Evolutionary conservation across 306 rosid genomes (phyloP).

Genomic region (Hippophae tibetana): DNA sequence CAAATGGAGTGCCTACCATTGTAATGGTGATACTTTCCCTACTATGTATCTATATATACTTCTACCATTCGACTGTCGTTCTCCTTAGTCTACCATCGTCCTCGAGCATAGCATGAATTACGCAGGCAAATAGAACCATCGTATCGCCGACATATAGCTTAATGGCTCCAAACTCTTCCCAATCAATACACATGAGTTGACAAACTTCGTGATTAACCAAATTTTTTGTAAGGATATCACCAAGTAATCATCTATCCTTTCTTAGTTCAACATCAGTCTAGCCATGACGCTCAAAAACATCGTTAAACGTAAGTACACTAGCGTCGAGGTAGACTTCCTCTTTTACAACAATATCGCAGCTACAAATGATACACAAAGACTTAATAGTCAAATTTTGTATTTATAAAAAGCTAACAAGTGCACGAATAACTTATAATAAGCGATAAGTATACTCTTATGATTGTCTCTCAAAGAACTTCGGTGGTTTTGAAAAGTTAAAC

Average conservation of each 20-base stretch:
- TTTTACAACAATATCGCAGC: slow-evolving; percentile 19
- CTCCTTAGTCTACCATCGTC: slow-evolving; percentile 48
- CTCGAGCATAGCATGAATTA: slow-evolving; percentile 41
- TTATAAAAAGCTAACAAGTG: no score
- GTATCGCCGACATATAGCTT: slow-evolving; percentile 70
- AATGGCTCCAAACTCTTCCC: slow-evolving; percentile 66
- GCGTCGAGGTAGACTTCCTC: slow-evolving; percentile 39
- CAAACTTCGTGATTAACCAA: slow-evolving; percentile 48
- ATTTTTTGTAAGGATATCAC: slow-evolving; percentile 61
- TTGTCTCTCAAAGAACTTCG: no score
- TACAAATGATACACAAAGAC: background rate
- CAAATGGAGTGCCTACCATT: no score
- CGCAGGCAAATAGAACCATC: slow-evolving; percentile 70
- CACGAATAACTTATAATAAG: no score
- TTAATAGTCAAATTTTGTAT: no score
- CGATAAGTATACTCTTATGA: no score
- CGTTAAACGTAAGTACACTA: slow-evolving; percentile 44
- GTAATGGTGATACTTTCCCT: no score
- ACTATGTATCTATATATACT: background rate
- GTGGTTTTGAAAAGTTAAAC: no score
- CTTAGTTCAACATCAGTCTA: slow-evolving; percentile 26
- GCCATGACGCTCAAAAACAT: slow-evolving; percentile 76
- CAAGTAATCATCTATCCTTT: slow-evolving; percentile 46
- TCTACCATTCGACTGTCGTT: slow-evolving; percentile 43
- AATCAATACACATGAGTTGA: slow-evolving; percentile 70